Percentiles rank a stretch among this genome's conserved stretches.
Conservation (phyloP, 2,329 filamentous ascomycete genomes). For the Xylaria sp. region DNA sequence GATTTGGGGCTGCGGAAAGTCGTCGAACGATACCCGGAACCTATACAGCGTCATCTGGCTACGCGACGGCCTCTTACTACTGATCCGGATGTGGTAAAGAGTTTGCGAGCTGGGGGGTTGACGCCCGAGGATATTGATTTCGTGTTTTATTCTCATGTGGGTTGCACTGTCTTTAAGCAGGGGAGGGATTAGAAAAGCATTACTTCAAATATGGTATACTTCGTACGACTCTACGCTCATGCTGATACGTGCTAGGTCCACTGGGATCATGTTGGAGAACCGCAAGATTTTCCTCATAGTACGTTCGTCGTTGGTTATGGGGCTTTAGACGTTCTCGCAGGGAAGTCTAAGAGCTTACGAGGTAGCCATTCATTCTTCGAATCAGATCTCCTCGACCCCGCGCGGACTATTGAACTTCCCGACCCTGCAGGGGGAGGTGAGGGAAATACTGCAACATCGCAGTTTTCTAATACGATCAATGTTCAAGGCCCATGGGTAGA, state of each 20-base stretch:
- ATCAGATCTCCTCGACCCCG: conserved; percentile 20
- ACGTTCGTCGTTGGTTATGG: conserved; percentile 25
- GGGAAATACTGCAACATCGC: neutral
- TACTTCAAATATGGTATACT: no score
- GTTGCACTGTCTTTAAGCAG: neutral
- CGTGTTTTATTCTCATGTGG: conserved; percentile 33
- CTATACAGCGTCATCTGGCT: conserved; percentile 25
- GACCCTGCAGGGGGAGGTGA: neutral
- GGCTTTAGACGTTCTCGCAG: conserved; percentile 25
- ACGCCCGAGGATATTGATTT: conserved; percentile 30
- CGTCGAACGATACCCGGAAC: conserved; percentile 19
- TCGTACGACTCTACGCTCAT: neutral
- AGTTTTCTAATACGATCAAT: neutral
- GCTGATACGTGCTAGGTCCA: conserved; percentile 25
- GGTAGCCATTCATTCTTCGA: conserved; percentile 34
- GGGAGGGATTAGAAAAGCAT: no score
- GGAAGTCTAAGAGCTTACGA: conserved; percentile 20
- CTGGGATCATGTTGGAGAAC: conserved; percentile 35
- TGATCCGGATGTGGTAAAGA: conserved; percentile 28
- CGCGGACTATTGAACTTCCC: conserved; percentile 25
- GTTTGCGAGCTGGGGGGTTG: conserved; percentile 17
- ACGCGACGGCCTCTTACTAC: conserved; percentile 30
- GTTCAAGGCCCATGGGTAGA: conserved; percentile 18
- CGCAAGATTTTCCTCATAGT: conserved; percentile 23
- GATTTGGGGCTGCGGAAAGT: conserved; percentile 27